These are phyloP conservation scores for Aspergillus fumigatiaffinis DNA, from an alignment of 2,329 filamentous ascomycete species.

Conservation along the genomic window DNA sequence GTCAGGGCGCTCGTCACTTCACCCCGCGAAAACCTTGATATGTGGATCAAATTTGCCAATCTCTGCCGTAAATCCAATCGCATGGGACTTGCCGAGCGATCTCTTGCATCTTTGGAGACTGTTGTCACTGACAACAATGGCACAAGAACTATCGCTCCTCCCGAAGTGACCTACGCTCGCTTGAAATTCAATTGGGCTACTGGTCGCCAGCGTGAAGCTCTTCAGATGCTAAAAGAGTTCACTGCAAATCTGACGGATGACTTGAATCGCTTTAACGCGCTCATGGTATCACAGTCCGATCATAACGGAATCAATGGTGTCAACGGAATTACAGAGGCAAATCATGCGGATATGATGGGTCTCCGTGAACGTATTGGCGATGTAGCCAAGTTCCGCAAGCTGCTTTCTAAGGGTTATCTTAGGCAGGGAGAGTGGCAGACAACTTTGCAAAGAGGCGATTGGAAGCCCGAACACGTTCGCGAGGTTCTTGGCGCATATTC, in stretches of 20 bases:
- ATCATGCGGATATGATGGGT: conserved; percentile 35
- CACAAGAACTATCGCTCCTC: conserved; percentile 45
- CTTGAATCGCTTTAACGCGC: conserved; percentile 45
- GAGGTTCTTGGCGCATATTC: conserved; percentile 90
- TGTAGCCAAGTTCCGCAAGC: conserved; percentile 56
- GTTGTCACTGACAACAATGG: conserved; percentile 51
- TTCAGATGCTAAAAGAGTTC: conserved; percentile 60
- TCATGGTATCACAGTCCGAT: conserved; percentile 34
- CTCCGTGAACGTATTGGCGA: conserved; percentile 44
- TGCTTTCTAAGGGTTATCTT: conserved; percentile 92
- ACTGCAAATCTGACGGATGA: conserved; percentile 58
- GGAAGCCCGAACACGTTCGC: conserved; percentile 79
- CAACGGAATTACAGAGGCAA: conserved; percentile 45
- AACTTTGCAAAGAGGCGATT: conserved; percentile 77
- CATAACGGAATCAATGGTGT: conserved; percentile 45
- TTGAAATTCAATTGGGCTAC: conserved; percentile 96
- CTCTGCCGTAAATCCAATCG: conserved; percentile 94
- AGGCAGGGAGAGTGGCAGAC: conserved; percentile 97
- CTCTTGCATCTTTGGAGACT: conserved; percentile 82
- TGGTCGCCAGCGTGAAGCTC: conserved; percentile 61
- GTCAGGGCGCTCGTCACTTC: conserved; percentile 87
- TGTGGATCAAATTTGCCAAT: conserved; percentile 99
- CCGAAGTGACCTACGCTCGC: conserved; percentile 91
- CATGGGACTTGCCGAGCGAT: conserved; percentile 92
- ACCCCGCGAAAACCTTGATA: conserved; percentile 90